Evolutionary conservation across 1,284 basidiomycete genomes (phyloP).

Genomic region (Irpex sp.): DNA sequence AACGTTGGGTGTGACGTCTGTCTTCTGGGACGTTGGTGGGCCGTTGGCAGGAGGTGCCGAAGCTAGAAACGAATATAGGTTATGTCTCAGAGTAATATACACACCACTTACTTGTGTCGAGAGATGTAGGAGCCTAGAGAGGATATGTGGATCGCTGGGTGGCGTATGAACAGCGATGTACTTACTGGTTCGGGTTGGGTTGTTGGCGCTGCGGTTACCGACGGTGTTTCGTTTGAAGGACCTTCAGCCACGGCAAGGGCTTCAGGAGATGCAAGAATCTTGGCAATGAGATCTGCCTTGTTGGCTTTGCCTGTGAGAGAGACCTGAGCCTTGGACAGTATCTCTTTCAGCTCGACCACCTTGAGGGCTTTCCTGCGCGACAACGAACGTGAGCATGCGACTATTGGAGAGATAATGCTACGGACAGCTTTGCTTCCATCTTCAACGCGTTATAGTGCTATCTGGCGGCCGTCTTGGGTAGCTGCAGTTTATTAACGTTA

Average conservation of each 20-base stretch:
- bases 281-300: constrained; percentile 64
- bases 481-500: constrained; percentile 16
- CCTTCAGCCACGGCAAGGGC: constrained; percentile 8
- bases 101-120: not conserved
- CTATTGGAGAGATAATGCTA: not conserved
- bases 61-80: not conserved
- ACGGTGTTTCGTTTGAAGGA: not conserved
- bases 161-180: not conserved
- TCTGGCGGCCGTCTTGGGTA: not conserved
- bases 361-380: constrained; percentile 55
- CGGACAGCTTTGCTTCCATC: constrained; percentile 9
- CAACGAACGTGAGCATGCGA: not conserved
- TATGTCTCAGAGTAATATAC: not conserved
- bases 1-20: not conserved
- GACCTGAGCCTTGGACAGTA: constrained; percentile 51
- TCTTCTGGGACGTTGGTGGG: not conserved
- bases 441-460: not conserved
- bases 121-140: not conserved
- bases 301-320: constrained; percentile 51
- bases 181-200: not conserved
- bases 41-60: not conserved
- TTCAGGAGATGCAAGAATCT: constrained; percentile 43
- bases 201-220: not conserved
- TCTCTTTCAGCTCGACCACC: constrained; percentile 65
- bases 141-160: not conserved